Base-by-base conservation (phyloP, 1,284 basidiomycete genomes). In the Fomitopsis pinicola region DNA sequence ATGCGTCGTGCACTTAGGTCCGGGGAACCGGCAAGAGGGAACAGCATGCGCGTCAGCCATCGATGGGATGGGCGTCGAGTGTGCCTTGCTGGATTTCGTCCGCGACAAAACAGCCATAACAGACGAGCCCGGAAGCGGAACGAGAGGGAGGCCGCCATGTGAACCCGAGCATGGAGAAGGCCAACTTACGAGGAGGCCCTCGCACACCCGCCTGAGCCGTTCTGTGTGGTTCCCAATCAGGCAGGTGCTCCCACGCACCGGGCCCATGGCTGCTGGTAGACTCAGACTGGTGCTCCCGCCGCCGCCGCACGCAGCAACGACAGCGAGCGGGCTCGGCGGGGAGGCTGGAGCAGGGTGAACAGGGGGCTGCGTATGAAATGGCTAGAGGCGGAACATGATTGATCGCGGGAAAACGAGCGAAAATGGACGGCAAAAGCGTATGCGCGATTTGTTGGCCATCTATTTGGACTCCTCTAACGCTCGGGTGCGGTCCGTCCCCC, bases 401-500 rank as follows among this genome's bases (percentile, higher is more conserved):
- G 63, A 61, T 60, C 61, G 46, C 55, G 58, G 61, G 61, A 67
- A 68, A 64, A 63, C 59, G 63, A 63, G 64, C 64, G 59, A 59
- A 65, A 65, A 59, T 48, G 58, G 61, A 66, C 65, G 64, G 67
- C 63, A 68, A 69, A 67, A 65, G 58, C 57, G 60, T 62, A 61
- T 40, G 36, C 36, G 52, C 52, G 35, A 19, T 54, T 40, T 40
- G 52, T 60, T 61, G 50, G 65, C 66, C 64, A 63, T 64, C 60
- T 65, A 63, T 67, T 68, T 65, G 64, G 63, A 57, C 56, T 55
- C 57, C 35, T 59, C 60, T 57, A 33, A 44, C 55, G 53, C 61
- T 66, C 66, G 66, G 67, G 61, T 66, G 67, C 68, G 67, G 67
- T 64, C 67, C 68, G 67, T 65, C 42, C 52, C 65, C 62, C 64